phyloP scores from a whole-genome alignment of 2,329 filamentous ascomycete genomes.

The Cytospora mali region DNA sequence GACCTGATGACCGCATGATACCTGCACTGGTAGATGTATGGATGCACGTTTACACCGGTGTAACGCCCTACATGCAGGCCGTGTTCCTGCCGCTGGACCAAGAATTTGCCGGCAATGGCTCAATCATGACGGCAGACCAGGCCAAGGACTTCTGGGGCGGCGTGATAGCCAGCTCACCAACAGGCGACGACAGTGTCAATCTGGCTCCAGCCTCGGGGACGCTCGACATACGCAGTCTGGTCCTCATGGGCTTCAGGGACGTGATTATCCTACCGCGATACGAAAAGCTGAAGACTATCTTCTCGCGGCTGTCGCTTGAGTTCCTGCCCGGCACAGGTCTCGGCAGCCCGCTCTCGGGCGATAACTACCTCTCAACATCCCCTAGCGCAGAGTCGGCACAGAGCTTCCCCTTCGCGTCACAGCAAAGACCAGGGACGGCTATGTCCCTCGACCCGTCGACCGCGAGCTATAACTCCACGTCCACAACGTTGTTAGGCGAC shows the following conservation, averaged over 20 bases:
- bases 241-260: conserved; percentile 86
- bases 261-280: conserved; percentile 86
- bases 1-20: conserved; percentile 86
- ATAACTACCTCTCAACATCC: conserved; percentile 49
- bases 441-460: conserved; percentile 73
- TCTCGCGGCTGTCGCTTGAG: conserved; percentile 85
- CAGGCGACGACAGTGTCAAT: conserved; percentile 38
- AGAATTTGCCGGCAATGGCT: conserved; percentile 84
- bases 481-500: conserved; percentile 76
- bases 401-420: conserved; percentile 37
- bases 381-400: conserved; percentile 48
- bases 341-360: conserved; percentile 55
- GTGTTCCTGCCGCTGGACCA: conserved; percentile 92
- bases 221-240: conserved; percentile 85
- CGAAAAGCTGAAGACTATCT: conserved; percentile 84
- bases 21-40: conserved; percentile 90
- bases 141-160: conserved; percentile 90
- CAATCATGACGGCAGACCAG: conserved; percentile 75
- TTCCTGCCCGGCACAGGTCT: conserved; percentile 62
- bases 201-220: conserved; percentile 55
- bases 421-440: conserved; percentile 69
- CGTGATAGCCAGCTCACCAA: conserved; percentile 47
- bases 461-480: conserved; percentile 79
- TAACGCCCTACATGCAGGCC: conserved; percentile 91
- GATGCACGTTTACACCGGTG: conserved; percentile 87